Evolutionary conservation across 2,329 filamentous ascomycete genomes (phyloP).

Genomic region (Myriosclerotinia curreyana): DNA sequence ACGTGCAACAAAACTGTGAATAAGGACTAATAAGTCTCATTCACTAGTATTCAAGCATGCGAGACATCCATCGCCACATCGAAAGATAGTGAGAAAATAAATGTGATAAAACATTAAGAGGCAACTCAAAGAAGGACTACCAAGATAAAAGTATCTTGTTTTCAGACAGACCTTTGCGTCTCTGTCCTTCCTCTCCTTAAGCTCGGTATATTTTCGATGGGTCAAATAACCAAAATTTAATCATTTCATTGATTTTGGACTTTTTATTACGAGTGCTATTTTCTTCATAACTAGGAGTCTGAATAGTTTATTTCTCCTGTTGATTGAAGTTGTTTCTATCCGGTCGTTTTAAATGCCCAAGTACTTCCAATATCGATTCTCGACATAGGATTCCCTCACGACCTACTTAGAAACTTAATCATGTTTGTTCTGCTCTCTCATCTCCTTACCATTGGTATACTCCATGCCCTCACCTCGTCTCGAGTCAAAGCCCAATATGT

Average conservation of each 20-base stretch:
- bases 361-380: not conserved
- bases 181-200: not conserved
- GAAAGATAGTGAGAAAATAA: not conserved
- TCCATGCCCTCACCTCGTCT: not conserved
- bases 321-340: not conserved
- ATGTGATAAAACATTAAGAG: not conserved
- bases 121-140: rapidly evolving
- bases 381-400: not conserved
- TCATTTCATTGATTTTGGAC: not conserved
- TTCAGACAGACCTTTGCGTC: not conserved
- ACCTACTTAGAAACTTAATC: not conserved
- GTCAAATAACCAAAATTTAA: too few relatives aligned
- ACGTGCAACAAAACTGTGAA: not conserved
- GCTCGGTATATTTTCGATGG: not conserved
- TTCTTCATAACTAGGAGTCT: not conserved
- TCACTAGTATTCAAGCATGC: too few relatives aligned
- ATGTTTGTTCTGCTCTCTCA: not conserved
- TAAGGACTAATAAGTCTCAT: not conserved
- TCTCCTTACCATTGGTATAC: not conserved
- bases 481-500: not conserved
- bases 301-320: too few relatives aligned
- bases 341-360: not conserved
- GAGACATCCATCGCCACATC: too few relatives aligned
- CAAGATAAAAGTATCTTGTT: not conserved
- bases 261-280: not conserved